Percentiles rank a stretch among this genome's conserved stretches.
phyloP scores from a whole-genome alignment of 306 rosid species.

The Cucurbita ficifolia region DNA sequence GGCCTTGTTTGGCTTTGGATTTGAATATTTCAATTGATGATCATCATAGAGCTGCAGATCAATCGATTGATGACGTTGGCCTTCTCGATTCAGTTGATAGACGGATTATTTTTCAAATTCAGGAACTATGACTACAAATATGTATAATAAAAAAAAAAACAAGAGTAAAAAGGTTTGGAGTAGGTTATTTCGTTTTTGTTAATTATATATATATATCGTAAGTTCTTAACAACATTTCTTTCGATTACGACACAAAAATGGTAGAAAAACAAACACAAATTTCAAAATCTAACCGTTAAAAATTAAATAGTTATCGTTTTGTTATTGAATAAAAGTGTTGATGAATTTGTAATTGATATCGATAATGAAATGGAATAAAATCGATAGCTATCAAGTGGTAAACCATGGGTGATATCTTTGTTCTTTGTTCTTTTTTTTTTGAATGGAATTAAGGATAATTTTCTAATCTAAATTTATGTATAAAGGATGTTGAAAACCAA shows the following conservation, averaged over 20 bases:
- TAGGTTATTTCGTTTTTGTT: background rate
- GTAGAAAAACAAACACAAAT: no score
- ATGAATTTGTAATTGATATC: background rate
- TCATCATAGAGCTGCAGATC: constrained; percentile 15
- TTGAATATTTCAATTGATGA: constrained; percentile 73
- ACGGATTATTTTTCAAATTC: constrained; percentile 57
- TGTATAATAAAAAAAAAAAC: background rate
- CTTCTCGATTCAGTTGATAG: constrained; percentile 76
- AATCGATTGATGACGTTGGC: constrained; percentile 50
- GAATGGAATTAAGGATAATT: background rate
- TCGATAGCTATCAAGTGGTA: background rate
- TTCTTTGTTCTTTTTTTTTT: no score
- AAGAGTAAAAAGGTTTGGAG: background rate
- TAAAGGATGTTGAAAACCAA: background rate
- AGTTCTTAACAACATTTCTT: background rate
- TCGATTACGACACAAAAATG: background rate
- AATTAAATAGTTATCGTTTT: no score
- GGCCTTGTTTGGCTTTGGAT: constrained; percentile 55
- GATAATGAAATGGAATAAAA: background rate
- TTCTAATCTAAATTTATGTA: background rate
- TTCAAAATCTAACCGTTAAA: no score
- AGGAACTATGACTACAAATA: constrained; percentile 28
- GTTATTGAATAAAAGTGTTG: no score
- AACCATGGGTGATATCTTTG: background rate
- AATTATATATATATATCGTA: background rate